Conservation (phyloP, 2,329 filamentous ascomycete genomes). For the Blastomyces silverae region DNA sequence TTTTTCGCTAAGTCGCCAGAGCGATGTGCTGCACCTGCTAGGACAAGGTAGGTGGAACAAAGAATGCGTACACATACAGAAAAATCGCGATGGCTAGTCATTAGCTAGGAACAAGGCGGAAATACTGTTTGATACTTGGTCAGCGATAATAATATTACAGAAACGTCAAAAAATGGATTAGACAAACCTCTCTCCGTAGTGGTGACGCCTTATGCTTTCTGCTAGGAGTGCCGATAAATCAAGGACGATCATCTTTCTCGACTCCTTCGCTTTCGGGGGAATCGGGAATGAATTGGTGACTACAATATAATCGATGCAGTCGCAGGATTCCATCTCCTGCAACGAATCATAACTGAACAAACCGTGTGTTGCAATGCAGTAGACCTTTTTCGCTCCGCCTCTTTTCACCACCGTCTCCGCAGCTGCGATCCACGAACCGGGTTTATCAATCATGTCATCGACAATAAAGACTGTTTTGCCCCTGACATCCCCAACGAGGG, state of each 20-base stretch:
- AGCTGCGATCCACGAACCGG: conserved; percentile 92
- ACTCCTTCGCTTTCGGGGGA: conserved; percentile 61
- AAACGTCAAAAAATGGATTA: neutral
- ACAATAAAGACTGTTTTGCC: conserved; percentile 86
- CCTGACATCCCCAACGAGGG: conserved; percentile 89
- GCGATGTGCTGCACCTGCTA: neutral
- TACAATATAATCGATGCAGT: conserved; percentile 87
- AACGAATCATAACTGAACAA: conserved; percentile 87
- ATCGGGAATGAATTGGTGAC: conserved; percentile 98
- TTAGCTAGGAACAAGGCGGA: conserved; percentile 58
- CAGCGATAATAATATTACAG: neutral
- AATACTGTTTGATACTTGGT: conserved; percentile 32
- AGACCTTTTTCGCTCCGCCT: conserved; percentile 85
- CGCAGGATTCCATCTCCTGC: conserved; percentile 82
- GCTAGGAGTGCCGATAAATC: conserved; percentile 82
- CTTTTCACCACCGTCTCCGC: conserved; percentile 94
- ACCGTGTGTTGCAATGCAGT: conserved; percentile 95
- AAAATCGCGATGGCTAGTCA: conserved; percentile 46
- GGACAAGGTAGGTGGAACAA: neutral
- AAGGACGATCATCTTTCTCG: conserved; percentile 78
- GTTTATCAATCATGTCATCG: conserved; percentile 98
- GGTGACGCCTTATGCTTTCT: conserved; percentile 90
- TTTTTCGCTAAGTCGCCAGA: no score
- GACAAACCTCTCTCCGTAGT: conserved; percentile 75
- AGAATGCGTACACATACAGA: neutral